phyloP scores from a whole-genome alignment of 106 monocot species.

The Gastrodia elata region DNA sequence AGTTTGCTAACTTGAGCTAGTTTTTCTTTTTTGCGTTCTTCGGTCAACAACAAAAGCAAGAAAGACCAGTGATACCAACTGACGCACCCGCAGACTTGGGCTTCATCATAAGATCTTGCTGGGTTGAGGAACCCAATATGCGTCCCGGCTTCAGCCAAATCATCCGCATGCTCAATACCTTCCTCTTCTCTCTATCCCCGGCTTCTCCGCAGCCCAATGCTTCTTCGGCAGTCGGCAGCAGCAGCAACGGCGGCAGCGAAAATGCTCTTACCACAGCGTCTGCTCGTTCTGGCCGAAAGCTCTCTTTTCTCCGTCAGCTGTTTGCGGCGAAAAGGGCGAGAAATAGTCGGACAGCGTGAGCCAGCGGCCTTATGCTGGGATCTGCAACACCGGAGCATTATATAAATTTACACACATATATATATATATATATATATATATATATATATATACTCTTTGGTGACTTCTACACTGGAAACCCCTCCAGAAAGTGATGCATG shows the following conservation, averaged over 20 bases:
- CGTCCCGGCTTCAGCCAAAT: conserved; percentile 87
- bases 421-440: too few species aligned
- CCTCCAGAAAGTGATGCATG: background rate
- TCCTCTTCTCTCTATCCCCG: conserved; percentile 54
- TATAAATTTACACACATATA: too few species aligned
- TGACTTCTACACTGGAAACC: background rate
- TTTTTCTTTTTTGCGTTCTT: background rate
- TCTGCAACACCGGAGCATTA: background rate
- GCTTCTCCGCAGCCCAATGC: conserved; percentile 19
- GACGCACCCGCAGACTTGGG: conserved; percentile 62
- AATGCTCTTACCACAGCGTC: conserved; percentile 24
- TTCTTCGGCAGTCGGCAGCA: conserved; percentile 16
- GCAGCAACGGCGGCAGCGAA: conserved; percentile 16
- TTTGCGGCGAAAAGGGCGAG: conserved; percentile 33
- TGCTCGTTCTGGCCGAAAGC: conserved; percentile 38
- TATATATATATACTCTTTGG: background rate
- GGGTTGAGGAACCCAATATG: conserved; percentile 73
- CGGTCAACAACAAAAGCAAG: conserved; percentile 35
- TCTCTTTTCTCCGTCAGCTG: conserved; percentile 61
- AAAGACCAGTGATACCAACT: conserved; percentile 55
- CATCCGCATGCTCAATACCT: conserved; percentile 62
- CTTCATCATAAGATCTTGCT: conserved; percentile 82
- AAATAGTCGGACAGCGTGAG: conserved; percentile 24
- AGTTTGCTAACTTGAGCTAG: background rate
- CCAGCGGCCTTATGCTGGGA: background rate